Base-by-base conservation (phyloP, 257 asterid species). In the Scutellaria minor region DNA sequence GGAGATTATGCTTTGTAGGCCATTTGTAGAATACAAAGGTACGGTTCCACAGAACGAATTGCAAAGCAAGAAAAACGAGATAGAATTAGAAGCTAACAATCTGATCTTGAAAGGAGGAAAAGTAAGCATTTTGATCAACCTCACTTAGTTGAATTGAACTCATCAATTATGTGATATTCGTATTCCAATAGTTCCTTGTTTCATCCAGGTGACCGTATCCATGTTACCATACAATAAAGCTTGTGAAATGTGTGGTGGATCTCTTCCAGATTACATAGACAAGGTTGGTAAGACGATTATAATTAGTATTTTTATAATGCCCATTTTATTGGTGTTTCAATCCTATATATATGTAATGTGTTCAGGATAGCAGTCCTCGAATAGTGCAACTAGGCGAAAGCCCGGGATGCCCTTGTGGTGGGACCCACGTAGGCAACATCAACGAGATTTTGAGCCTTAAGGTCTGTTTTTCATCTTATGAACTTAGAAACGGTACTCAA, bases 381-480 rank as follows among this genome's bases (percentile, higher is more conserved):
- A 85, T 92, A 7, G 87, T 92, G 81, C 84, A 82, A 80, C 62
- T 92, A 0, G 96, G 92, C 15, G 88, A 85, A 41, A 73, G 54
- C 79, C 85, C 84, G 0, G 96, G 97, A 41, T 88, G 97, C 79
- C 96, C 96, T 18, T 92, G 97, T 72, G 96, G 97, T 37, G 97
- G 97, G 44, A 92, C 97, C 18, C 97, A 92, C 53, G 92, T 92
- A 31, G 77, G 57, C 45, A 83, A 89, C 85, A 78, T 92, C 56
- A 71, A 80, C n/a, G 96, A 90, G 76, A 83, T 92, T 68, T 70
- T 35, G 74, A 84, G 82, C 78, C 45, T 92, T 37, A 86, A 85
- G 96, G 96, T 18, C 18, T 18, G 18, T 18, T 18, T 18, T 18
- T 18, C 18, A 0, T 18, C 68, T 60, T 39, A 6, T 39, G 27